A percentile compares a stretch with the other conserved stretches of the same genome.
Evolutionary conservation across 1,139 yeast genomes (phyloP).

Genomic region (Tardiomyces depauwii): DNA sequence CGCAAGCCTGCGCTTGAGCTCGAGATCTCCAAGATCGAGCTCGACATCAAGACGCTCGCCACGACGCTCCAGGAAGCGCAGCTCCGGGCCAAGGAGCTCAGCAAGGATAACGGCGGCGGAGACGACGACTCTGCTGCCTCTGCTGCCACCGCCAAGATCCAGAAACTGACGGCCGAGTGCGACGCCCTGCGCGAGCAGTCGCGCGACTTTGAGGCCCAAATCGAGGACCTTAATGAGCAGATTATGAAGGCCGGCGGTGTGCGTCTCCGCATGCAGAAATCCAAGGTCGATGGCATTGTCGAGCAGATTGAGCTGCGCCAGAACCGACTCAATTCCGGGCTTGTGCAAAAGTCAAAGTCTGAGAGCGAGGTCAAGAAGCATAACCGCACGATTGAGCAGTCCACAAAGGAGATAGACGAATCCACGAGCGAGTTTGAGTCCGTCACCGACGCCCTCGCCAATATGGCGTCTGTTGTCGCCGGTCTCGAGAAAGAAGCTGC

Average conservation of each 20-base stretch:
- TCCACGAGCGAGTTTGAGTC: slow-evolving; percentile 26
- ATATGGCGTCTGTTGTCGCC: slow-evolving; percentile 12
- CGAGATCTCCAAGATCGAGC: slow-evolving; percentile 43
- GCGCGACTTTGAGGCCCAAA: slow-evolving; percentile 44
- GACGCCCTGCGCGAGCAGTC: slow-evolving; percentile 42
- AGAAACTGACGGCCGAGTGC: slow-evolving; percentile 29
- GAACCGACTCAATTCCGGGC: slow-evolving; percentile 38
- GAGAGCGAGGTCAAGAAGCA: slow-evolving; percentile 55
- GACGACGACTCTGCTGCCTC: background rate
- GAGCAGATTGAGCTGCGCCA: slow-evolving; percentile 43
- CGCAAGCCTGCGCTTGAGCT: slow-evolving; percentile 62
- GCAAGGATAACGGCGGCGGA: slow-evolving; percentile 8
- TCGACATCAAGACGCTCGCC: slow-evolving; percentile 57
- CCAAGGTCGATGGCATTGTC: slow-evolving; percentile 67
- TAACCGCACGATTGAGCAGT: slow-evolving; percentile 35
- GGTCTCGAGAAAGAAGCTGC: slow-evolving; percentile 28
- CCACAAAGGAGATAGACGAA: slow-evolving; percentile 24
- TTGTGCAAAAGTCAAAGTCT: slow-evolving; percentile 46
- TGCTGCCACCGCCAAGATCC: slow-evolving; percentile 25
- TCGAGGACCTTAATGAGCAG: slow-evolving; percentile 53
- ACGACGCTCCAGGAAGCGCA: slow-evolving; percentile 36
- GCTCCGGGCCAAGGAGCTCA: slow-evolving; percentile 13
- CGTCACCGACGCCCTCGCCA: slow-evolving; percentile 29
- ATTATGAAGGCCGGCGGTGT: slow-evolving; percentile 93
- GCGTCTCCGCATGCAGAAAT: slow-evolving; percentile 64